A percentile compares a stretch with the other conserved stretches of the same genome.
Evolutionary conservation across 192 early-diverging fungal genomes (phyloP).

Genomic region (Cladochytrium replicatum): DNA sequence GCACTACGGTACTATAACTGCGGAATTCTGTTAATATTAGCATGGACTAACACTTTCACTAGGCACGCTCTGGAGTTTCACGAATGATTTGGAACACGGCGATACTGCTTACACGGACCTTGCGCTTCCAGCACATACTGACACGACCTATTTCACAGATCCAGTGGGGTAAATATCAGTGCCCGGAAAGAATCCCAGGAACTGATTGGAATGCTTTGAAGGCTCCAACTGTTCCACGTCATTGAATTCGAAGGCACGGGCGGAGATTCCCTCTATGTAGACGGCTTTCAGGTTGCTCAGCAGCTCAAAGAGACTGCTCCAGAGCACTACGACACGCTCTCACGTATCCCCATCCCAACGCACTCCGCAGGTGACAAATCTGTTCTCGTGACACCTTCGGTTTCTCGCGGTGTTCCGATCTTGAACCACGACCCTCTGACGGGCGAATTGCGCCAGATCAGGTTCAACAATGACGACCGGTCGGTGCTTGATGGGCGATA

Average conservation of each 20-base stretch:
- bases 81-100: constrained; percentile 61
- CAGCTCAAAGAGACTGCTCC: constrained; percentile 47
- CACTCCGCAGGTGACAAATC: constrained; percentile 67
- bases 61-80: constrained; percentile 64
- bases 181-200: too few species aligned
- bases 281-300: constrained; percentile 64
- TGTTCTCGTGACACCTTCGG: constrained; percentile 48
- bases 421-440: constrained; percentile 51
- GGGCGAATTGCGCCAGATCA: constrained; percentile 48
- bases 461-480: constrained; percentile 80
- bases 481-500: constrained; percentile 43
- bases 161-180: constrained; percentile 49
- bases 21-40: background rate
- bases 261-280: constrained; percentile 67
- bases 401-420: constrained; percentile 47
- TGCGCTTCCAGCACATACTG: constrained; percentile 67
- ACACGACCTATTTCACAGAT: constrained; percentile 82
- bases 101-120: constrained; percentile 75
- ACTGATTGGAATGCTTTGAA: constrained; percentile 6
- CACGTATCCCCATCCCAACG: constrained; percentile 44
- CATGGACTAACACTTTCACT: background rate
- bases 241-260: constrained; percentile 58
- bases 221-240: constrained; percentile 73
- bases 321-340: constrained; percentile 50
- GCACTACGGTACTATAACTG: constrained; percentile 50